Evolutionary conservation across 352 stramenopile species (phyloP).

Genomic region (Globisporangium mamillatum): DNA sequence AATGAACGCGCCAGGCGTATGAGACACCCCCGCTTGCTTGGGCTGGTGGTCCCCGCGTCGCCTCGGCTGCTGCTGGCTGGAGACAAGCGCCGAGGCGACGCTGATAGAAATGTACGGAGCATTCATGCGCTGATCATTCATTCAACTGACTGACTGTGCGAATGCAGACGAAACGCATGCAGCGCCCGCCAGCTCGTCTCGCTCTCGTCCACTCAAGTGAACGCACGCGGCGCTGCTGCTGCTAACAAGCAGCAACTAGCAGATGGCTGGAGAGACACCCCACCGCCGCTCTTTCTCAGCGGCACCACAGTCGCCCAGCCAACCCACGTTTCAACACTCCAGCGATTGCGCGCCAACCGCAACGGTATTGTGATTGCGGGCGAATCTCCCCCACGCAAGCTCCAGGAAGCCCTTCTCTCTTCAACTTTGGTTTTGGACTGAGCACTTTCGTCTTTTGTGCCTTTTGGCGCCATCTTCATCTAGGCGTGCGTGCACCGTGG

Average conservation of each 20-base stretch:
- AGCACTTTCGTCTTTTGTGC: neutral
- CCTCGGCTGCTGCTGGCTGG: neutral
- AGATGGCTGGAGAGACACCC: constrained; percentile 4
- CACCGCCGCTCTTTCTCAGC: neutral
- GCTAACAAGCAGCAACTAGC: neutral
- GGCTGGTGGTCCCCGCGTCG: neutral
- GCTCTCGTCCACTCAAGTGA: neutral
- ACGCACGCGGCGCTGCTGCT: neutral
- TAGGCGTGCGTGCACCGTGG: neutral
- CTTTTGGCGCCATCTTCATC: neutral
- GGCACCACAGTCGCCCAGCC: neutral
- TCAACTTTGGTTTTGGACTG: neutral
- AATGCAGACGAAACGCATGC: constrained; percentile 4
- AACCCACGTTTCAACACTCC: neutral
- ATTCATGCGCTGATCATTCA: neutral
- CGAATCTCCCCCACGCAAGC: neutral
- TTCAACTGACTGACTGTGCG: neutral
- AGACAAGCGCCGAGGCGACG: neutral
- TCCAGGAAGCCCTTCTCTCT: neutral
- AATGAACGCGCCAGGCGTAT: neutral
- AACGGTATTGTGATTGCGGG: neutral
- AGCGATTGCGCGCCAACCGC: neutral
- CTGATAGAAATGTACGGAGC: constrained; percentile 2
- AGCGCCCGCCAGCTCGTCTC: neutral
- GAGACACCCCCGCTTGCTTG: neutral